phyloP scores from a whole-genome alignment of 2,329 filamentous ascomycete species.

The Hirsutella minnesotensis region DNA sequence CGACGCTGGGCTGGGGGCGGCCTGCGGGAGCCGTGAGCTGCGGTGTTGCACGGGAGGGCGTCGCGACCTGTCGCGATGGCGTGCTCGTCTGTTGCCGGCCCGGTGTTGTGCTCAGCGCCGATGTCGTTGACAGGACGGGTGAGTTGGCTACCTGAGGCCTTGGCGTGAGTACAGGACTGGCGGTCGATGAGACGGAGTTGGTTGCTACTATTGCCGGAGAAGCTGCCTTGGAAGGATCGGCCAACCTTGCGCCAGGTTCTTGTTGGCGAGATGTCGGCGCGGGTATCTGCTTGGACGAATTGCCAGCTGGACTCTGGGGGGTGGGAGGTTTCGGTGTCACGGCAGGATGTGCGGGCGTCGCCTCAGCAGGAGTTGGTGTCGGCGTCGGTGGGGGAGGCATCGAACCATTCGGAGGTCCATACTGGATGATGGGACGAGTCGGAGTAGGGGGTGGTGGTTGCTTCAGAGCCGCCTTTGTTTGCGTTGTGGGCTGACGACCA shows the following conservation, averaged over 20 bases:
- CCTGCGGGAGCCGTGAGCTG: conserved; percentile 10
- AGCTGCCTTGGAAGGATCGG: background rate
- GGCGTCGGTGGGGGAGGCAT: conserved; percentile 42
- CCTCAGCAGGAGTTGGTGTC: too few relatives aligned
- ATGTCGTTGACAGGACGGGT: conserved; percentile 10
- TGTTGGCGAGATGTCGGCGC: conserved; percentile 4
- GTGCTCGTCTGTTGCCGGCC: conserved; percentile 11
- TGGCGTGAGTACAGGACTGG: conserved; percentile 2
- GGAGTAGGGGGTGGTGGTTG: conserved; percentile 7
- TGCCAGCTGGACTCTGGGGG: conserved; percentile 7
- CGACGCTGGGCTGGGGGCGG: conserved; percentile 13
- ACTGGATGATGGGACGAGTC: conserved; percentile 48
- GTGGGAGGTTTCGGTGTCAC: conserved; percentile 8
- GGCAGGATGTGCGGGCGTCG: too few relatives aligned
- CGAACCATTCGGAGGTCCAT: conserved; percentile 50
- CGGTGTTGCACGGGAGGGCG: conserved; percentile 7
- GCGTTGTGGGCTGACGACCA: conserved; percentile 9
- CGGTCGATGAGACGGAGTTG: conserved; percentile 2
- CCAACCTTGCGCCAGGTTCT: conserved; percentile 2
- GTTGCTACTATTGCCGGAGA: conserved; percentile 1
- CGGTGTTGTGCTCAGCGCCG: conserved; percentile 8
- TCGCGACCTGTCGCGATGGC: conserved; percentile 8
- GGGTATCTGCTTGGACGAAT: conserved; percentile 5
- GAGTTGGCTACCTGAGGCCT: conserved; percentile 4
- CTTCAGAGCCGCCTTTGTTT: conserved; percentile 7